phyloP scores from a whole-genome alignment of 2,329 filamentous ascomycete species.

The Neofusicoccum umdonicola region DNA sequence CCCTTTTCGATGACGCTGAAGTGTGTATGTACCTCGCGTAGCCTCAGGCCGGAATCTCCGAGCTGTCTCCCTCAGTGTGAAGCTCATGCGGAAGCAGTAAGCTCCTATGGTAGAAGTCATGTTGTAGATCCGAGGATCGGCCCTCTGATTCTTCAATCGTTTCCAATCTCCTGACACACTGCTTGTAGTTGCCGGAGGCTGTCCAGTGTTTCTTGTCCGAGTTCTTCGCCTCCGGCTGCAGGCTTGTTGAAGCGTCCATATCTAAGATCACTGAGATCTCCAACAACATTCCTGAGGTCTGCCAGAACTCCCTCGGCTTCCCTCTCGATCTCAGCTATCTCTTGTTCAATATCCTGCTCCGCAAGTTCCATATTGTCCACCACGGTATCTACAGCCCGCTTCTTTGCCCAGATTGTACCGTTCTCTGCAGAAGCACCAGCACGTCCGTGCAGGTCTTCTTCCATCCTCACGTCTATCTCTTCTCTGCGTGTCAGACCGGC shows the following conservation, averaged over 20 bases:
- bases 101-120: background rate
- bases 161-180: slow-evolving; percentile 46
- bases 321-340: slow-evolving; percentile 64
- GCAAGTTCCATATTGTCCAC: slow-evolving; percentile 69
- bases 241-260: slow-evolving; percentile 66
- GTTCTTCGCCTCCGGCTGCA: slow-evolving; percentile 54
- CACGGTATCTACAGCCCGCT: slow-evolving; percentile 63
- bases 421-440: slow-evolving; percentile 38
- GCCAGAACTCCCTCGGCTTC: slow-evolving; percentile 62
- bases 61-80: too few relatives aligned
- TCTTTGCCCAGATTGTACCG: slow-evolving; percentile 45
- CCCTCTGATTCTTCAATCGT: background rate
- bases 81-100: too few relatives aligned
- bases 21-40: too few relatives aligned
- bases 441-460: slow-evolving; percentile 38
- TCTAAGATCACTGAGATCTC: slow-evolving; percentile 75
- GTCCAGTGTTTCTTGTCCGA: slow-evolving; percentile 66
- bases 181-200: slow-evolving; percentile 64
- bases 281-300: slow-evolving; percentile 64
- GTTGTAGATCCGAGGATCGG: background rate
- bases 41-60: too few relatives aligned
- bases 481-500: slow-evolving; percentile 51
- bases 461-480: slow-evolving; percentile 55
- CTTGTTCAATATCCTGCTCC: slow-evolving; percentile 61
- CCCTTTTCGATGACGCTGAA: too few relatives aligned